Percentiles rank a stretch among this genome's conserved stretches.
phyloP scores from a whole-genome alignment of 352 stramenopile genomes.

The Blastocystis sp. region DNA sequence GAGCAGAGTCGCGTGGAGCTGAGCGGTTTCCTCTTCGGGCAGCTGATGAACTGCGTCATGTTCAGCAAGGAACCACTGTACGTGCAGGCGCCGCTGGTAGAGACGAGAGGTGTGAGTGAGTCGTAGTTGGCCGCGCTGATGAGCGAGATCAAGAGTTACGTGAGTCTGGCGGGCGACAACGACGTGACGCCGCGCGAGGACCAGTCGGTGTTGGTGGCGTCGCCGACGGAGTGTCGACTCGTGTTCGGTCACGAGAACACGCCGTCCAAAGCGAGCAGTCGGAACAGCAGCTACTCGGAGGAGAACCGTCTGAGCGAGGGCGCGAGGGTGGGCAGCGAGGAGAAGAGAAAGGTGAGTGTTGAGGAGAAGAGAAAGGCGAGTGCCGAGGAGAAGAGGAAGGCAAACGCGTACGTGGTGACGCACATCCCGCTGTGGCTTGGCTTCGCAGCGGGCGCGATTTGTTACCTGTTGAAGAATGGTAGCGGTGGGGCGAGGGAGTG shows the following conservation, averaged over 20 bases:
- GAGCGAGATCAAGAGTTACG: conserved; percentile 4
- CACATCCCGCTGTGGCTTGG: conserved; percentile 50
- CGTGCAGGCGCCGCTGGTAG: conserved; percentile 39
- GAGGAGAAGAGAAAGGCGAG: conserved; percentile 10
- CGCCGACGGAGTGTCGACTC: not conserved
- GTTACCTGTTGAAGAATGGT: conserved; percentile 52
- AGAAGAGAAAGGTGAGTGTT: too few species aligned
- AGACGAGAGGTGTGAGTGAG: not conserved
- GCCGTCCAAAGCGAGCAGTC: not conserved
- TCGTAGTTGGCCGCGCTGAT: conserved; percentile 24
- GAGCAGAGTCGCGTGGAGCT: conserved; percentile 14
- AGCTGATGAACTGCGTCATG: conserved; percentile 39
- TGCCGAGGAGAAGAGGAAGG: conserved; percentile 19
- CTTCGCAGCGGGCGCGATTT: conserved; percentile 47
- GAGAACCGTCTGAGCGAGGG: not conserved
- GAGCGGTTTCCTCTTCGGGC: conserved; percentile 37
- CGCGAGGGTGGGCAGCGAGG: too few species aligned
- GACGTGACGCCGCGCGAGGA: conserved; percentile 15
- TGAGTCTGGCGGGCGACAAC: conserved; percentile 23
- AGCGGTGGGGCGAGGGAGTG: not conserved
- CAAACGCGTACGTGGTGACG: not conserved
- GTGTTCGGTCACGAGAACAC: not conserved
- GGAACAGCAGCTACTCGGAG: not conserved
- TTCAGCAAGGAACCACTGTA: not conserved
- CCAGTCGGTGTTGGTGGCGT: not conserved